Evolutionary conservation across 2,329 filamentous ascomycete genomes (phyloP).

Genomic region (Fusarium neocosmosporiellum): DNA sequence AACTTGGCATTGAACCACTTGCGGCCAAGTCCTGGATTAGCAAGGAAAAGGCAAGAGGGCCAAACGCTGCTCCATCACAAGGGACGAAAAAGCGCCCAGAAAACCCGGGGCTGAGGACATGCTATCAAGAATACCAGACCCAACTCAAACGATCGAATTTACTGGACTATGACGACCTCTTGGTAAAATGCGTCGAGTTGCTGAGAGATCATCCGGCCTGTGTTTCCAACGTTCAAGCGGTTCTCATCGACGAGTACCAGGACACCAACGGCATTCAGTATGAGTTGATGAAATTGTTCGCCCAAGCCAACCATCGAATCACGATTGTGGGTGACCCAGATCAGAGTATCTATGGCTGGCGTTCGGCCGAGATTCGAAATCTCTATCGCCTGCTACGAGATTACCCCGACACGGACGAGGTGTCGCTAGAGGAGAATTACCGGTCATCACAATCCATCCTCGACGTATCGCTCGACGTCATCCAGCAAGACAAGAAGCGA

Average conservation of each 20-base stretch:
- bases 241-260: conserved; percentile 97
- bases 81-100: conserved; percentile 49
- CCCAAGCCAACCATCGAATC: conserved; percentile 77
- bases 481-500: conserved; percentile 86
- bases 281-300: conserved; percentile 90
- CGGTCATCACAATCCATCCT: conserved; percentile 90
- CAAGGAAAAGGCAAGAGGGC: conserved; percentile 70
- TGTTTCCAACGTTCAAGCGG: conserved; percentile 88
- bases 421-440: conserved; percentile 94
- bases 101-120: conserved; percentile 72
- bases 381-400: conserved; percentile 80
- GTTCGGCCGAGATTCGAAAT: conserved; percentile 92
- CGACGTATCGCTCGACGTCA: conserved; percentile 82
- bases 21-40: conserved; percentile 81
- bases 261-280: conserved; percentile 97
- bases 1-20: conserved; percentile 75
- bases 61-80: conserved; percentile 55
- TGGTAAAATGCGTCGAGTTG: conserved; percentile 85
- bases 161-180: conserved; percentile 93
- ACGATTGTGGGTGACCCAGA: conserved; percentile 97
- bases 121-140: conserved; percentile 81
- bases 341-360: conserved; percentile 97
- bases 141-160: conserved; percentile 81
- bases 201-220: conserved; percentile 79
- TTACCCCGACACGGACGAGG: conserved; percentile 81